phyloP scores from a whole-genome alignment of 345 rosid species.

The Diplotaxis tenuifolia region DNA sequence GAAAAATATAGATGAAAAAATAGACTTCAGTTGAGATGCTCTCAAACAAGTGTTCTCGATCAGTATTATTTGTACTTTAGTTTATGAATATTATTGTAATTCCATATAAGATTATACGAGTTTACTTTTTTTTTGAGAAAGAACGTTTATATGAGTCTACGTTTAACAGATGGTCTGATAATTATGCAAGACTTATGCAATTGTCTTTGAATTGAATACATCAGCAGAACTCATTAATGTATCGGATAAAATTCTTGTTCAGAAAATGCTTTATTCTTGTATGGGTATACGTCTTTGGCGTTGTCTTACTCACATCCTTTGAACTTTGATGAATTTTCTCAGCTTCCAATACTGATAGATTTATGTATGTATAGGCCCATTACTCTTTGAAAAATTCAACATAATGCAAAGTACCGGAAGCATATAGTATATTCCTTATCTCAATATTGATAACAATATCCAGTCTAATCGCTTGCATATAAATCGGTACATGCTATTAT shows the following conservation, averaged over 20 bases:
- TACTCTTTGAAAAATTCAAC: conserved; percentile 13
- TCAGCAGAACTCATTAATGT: conserved; percentile 4
- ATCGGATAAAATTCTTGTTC: background rate
- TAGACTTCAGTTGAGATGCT: too few relatives aligned
- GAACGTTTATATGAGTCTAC: background rate
- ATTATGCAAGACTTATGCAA: background rate
- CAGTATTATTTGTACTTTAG: too few relatives aligned
- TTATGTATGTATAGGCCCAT: conserved; percentile 20
- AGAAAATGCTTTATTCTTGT: conserved; percentile 7
- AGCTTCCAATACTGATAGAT: conserved; percentile 15
- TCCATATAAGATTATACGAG: too few relatives aligned
- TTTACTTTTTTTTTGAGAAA: too few relatives aligned
- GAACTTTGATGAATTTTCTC: conserved; percentile 13
- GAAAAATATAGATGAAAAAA: too few relatives aligned
- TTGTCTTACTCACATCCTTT: conserved; percentile 5
- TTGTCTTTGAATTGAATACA: background rate
- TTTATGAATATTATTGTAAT: too few relatives aligned
- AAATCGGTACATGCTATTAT: conserved; percentile 15
- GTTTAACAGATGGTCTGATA: background rate
- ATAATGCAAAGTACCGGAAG: conserved; percentile 7
- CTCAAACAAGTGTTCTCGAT: too few relatives aligned
- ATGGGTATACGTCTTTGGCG: conserved; percentile 19
- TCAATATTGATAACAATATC: background rate
- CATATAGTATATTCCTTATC: conserved; percentile 26
- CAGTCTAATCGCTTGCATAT: background rate